Base-by-base conservation (phyloP, 495 filamentous ascomycete species). In the Penicillium flavigenum region DNA sequence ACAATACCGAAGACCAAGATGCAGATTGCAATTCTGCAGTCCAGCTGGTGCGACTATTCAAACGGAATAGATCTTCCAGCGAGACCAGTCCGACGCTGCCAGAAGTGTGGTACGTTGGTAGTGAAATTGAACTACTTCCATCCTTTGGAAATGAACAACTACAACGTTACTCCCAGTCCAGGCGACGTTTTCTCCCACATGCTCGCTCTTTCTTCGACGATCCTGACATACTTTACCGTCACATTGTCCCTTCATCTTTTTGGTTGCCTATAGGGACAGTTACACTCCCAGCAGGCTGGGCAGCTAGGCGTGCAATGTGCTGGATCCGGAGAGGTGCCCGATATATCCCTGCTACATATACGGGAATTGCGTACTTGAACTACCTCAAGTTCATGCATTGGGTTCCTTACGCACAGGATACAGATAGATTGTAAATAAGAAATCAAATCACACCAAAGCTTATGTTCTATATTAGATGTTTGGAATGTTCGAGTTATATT, bases 71-170 rank as follows among this genome's bases (percentile, higher is more conserved):
- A 29, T 24, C 16, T 20, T 19, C 3, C 14, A 43, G 12, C 2
- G 17, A 4, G 29, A 24, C 14, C 16, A 58, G 51, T 9, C 17
- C 47, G 41, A 54, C 50, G 10, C 47, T 64, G 11, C 62, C 62
- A 1, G 62, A 64, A 43, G 44, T 64, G 9, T 64, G 62, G 62
- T 61, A 64, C 42, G 34, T 64, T 6, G 58, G 54, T 22, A 58
- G 62, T 52, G 58, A 61, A 36, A 31, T 56, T 16, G 62, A 64
- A 43, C 0, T 59, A 6, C 55, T 46, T 22, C 51, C 55, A 14
- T 46, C 58, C 0, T 48, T 42, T 27, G 58, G 54, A 11, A 47
- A 26, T 41, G 1, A 36, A 5, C 22, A 53, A 6, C 36, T 59
- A 34, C 50, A 58, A 19, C 58, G 55, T 4, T 58, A 47, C 50